A percentile compares a stretch with the other conserved stretches of the same genome.
These are phyloP conservation scores for Hebeloma cylindrosporum DNA, from an alignment of 768 basidiomycete genomes.

Conservation along the genomic window DNA sequence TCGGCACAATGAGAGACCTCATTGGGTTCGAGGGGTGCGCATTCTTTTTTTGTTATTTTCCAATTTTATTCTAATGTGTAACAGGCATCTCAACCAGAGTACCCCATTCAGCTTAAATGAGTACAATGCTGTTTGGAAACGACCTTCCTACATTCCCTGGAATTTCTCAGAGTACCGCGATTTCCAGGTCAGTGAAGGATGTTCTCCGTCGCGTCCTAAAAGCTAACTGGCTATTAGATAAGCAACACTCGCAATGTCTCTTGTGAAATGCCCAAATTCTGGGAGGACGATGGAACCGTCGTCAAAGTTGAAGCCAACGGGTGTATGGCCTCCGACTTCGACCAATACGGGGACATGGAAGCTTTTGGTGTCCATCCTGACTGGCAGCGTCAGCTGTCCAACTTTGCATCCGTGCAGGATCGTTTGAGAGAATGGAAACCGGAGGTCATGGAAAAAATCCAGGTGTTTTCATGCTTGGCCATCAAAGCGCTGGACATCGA, in stretches of 20 bases:
- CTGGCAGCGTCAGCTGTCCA: slow-evolving; percentile 91
- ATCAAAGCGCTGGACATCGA: slow-evolving; percentile 89
- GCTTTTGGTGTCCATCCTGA: slow-evolving; percentile 96
- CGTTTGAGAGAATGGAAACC: slow-evolving; percentile 93
- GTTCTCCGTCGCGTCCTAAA: slow-evolving; percentile 5
- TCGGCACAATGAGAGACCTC: slow-evolving; percentile 89
- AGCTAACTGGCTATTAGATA: slow-evolving; percentile 41
- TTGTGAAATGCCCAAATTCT: slow-evolving; percentile 77
- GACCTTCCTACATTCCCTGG: slow-evolving; percentile 80
- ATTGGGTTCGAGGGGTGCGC: slow-evolving; percentile 78
- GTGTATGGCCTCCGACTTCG: slow-evolving; percentile 83
- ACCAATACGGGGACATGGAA: slow-evolving; percentile 96
- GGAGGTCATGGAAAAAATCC: slow-evolving; percentile 72
- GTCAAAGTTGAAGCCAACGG: slow-evolving; percentile 62
- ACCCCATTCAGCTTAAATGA: slow-evolving; percentile 80
- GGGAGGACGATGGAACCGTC: slow-evolving; percentile 71
- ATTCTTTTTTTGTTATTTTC: slow-evolving; percentile 10
- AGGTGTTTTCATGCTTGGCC: slow-evolving; percentile 79
- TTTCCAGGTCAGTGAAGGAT: slow-evolving; percentile 53
- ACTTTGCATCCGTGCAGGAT: slow-evolving; percentile 96
- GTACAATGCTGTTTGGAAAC: slow-evolving; percentile 72
- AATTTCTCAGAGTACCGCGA: slow-evolving; percentile 83
- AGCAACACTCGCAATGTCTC: slow-evolving; percentile 70
- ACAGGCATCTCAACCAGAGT: slow-evolving; percentile 73
- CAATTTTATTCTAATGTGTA: slow-evolving; percentile 5